Evolutionary conservation across 805 yeast species (phyloP).

Genomic region (Kuraishia floccosa): DNA sequence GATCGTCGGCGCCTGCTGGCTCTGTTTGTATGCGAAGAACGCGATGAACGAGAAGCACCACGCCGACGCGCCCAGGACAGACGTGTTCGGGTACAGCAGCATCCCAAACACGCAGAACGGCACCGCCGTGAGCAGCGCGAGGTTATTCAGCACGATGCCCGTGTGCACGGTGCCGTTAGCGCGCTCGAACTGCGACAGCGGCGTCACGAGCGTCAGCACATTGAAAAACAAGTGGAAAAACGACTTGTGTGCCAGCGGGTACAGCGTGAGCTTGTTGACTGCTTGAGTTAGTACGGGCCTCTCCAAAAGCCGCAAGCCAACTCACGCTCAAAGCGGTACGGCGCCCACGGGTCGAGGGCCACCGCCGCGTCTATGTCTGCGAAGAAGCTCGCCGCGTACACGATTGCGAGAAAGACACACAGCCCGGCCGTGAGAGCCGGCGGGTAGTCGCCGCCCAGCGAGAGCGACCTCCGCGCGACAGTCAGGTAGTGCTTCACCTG

Average conservation of each 20-base stretch:
- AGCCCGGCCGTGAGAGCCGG: conserved; percentile 61
- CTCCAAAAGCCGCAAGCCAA: not conserved
- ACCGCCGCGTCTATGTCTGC: conserved; percentile 23
- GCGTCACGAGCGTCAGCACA: conserved; percentile 41
- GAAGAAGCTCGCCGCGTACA: conserved; percentile 25
- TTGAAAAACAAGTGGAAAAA: conserved; percentile 54
- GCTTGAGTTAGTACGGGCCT: conserved; percentile 3
- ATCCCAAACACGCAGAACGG: conserved; percentile 43
- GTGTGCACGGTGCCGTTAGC: conserved; percentile 78
- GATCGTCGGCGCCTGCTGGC: conserved; percentile 13
- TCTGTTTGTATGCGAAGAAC: conserved; percentile 42
- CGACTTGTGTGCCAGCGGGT: conserved; percentile 59
- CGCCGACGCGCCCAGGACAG: conserved; percentile 62
- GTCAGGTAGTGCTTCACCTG: conserved; percentile 1
- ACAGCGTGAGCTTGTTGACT: conserved; percentile 50
- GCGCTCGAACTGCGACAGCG: conserved; percentile 56
- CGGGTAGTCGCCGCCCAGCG: conserved; percentile 14
- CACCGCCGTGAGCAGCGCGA: conserved; percentile 61
- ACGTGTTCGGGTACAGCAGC: conserved; percentile 36
- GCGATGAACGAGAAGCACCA: conserved; percentile 62
- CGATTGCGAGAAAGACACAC: conserved; percentile 35
- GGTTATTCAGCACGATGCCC: conserved; percentile 63
- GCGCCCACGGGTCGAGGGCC: conserved; percentile 43
- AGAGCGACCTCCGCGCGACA: not conserved
- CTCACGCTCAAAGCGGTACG: conserved; percentile 30